phyloP scores from a whole-genome alignment of 257 asterid species.

The Solanum etuberosum region DNA sequence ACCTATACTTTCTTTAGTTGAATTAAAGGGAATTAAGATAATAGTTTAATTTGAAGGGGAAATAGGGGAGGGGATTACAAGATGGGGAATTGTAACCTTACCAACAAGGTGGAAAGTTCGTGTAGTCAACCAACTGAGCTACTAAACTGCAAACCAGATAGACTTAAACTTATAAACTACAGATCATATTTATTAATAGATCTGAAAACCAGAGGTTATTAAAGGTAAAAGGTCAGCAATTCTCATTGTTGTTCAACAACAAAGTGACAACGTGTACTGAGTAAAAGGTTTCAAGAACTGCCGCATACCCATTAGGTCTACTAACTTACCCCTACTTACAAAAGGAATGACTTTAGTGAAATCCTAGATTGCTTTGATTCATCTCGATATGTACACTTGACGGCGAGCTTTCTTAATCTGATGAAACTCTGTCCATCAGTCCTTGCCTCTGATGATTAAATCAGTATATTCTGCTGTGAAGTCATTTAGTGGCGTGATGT shows the following conservation, averaged over 20 bases:
- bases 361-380: conserved; percentile 5
- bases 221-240: not conserved
- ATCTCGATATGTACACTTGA: conserved; percentile 10
- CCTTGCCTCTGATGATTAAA: conserved; percentile 3
- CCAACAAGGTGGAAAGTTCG: not conserved
- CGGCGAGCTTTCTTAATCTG: conserved; percentile 3
- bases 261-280: conserved; percentile 2
- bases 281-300: not conserved
- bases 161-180: not conserved
- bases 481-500: conserved; percentile 56
- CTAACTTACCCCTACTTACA: conserved; percentile 14
- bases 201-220: conserved; percentile 7
- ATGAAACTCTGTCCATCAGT: conserved; percentile 10
- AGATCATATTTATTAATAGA: not conserved
- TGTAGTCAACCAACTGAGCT: not conserved
- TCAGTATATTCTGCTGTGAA: not conserved
- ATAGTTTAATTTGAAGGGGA: not conserved
- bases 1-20: not conserved
- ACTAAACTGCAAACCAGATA: not conserved
- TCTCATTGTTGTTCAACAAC: not conserved
- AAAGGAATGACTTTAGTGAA: not conserved
- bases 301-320: not conserved
- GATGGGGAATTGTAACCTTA: not conserved
- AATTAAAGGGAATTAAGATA: not conserved
- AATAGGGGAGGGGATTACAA: not conserved